Base-by-base conservation (phyloP, 345 rosid species). In the Isatis tinctoria region DNA sequence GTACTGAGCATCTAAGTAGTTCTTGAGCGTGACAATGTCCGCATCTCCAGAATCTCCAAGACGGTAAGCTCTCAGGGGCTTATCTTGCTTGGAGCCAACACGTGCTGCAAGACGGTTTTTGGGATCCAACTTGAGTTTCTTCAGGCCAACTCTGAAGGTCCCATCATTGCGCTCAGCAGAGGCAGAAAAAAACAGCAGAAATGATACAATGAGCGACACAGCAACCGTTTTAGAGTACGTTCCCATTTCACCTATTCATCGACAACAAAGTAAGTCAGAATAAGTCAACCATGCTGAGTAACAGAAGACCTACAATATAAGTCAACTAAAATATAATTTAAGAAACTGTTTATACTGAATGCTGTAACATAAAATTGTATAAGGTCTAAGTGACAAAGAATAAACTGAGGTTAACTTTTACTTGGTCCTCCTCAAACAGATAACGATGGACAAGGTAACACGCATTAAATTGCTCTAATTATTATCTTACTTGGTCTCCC, bases 1-100 rank as follows among this genome's bases (percentile, higher is more conserved):
- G 82, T 92, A 95, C 85, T 95, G 97, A 79, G 97, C 97, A 83
- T 90, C 93, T 76, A 88, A 58, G 80, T 85, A 89, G 68, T 89
- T 92, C 71, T 87, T 88, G 62, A 92, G 78, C 27, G 82, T 67
- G 10, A 90, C 88, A 65, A 87, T 79, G 61, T 92, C 97, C 12
- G 77, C 32, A 64, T 84, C 91, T 66, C 45, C 80, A 18, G 65
- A 49, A 39, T 66, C 83, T 44, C 82, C 83, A 53, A 72, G 76
- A 67, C 41, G 69, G 76, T 74, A 85, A 51, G 82, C 76, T 73
- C 82, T 75, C 59, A 80, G 72, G 2, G 74, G 52, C 41, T 82
- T 84, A 39, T 78, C 82, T 57, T 85, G 81, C 79, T 80, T 72
- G 28, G 87, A 83, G 69, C 84, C 90, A 64, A 81, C 62, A 43